A percentile compares a stretch with the other conserved stretches of the same genome.
Evolutionary conservation across 148 eudicot genomes (phyloP).

Genomic region (Persicaria tinctoria): DNA sequence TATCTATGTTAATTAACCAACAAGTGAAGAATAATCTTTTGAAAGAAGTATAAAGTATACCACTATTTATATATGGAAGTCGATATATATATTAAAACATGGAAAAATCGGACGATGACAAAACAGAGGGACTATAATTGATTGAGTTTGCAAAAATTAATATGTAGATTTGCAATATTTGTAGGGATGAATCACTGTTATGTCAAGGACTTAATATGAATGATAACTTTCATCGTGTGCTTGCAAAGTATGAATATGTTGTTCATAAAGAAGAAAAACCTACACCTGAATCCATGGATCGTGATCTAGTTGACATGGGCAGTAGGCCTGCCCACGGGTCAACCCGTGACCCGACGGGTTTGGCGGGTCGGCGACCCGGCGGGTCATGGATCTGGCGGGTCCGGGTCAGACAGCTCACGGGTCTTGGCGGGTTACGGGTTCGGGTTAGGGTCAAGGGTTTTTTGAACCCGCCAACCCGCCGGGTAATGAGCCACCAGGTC

Average conservation of each 20-base stretch:
- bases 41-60: neutral
- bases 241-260: slow-evolving; percentile 75
- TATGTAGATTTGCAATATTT: neutral
- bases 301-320: slow-evolving; percentile 35
- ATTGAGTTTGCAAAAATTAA: neutral
- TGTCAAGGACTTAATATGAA: slow-evolving; percentile 85
- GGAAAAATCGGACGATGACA: too few relatives aligned
- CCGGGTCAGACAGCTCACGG: too few relatives aligned
- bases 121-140: neutral
- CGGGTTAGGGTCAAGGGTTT: too few relatives aligned
- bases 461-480: too few relatives aligned
- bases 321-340: too few relatives aligned
- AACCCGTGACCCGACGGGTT: too few relatives aligned
- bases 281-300: slow-evolving; percentile 39
- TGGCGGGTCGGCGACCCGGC: too few relatives aligned
- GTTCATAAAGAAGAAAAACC: slow-evolving; percentile 34
- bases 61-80: neutral
- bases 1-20: too few relatives aligned
- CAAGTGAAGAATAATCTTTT: neutral
- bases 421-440: too few relatives aligned
- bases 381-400: too few relatives aligned
- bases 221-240: slow-evolving; percentile 80
- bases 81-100: too few relatives aligned
- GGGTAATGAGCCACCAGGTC: too few relatives aligned
- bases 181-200: slow-evolving; percentile 80